phyloP scores from a whole-genome alignment of 306 rosid genomes.

The Quercus cerris region DNA sequence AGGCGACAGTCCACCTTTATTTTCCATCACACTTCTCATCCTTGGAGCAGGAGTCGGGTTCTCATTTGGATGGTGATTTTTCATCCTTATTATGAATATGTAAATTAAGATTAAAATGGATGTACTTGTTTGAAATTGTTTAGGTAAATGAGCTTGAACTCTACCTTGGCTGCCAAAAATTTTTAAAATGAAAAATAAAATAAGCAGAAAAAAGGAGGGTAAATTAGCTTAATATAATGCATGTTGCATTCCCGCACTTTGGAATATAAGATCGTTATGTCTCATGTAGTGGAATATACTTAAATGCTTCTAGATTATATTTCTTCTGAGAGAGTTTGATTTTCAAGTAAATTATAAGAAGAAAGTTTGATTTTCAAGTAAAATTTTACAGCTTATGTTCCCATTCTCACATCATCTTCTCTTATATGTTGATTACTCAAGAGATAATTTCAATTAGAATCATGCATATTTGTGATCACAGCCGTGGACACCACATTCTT shows the following conservation, averaged over 20 bases:
- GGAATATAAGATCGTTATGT: neutral
- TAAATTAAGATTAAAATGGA: neutral
- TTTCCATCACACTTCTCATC: conserved; percentile 92
- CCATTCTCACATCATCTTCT: neutral
- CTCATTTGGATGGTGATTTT: conserved; percentile 84
- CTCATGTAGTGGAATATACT: neutral
- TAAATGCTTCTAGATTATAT: neutral
- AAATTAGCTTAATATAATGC: neutral
- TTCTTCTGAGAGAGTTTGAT: neutral
- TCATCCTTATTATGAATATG: conserved; percentile 13
- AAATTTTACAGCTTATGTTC: neutral
- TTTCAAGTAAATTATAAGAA: neutral
- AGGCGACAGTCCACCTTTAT: conserved; percentile 87
- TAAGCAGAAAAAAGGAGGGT: neutral
- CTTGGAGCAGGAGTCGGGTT: conserved; percentile 91
- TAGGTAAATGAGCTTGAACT: conserved; percentile 1
- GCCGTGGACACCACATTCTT: neutral
- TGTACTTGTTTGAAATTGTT: neutral
- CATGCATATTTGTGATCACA: neutral
- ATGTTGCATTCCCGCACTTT: neutral
- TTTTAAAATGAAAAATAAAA: neutral
- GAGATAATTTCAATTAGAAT: neutral
- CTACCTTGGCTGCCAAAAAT: neutral
- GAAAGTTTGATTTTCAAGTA: neutral
- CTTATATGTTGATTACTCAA: neutral